Percentiles rank a stretch among this genome's conserved stretches.
phyloP scores from a whole-genome alignment of 208 protist species.

The Crithidia mellificae region DNA sequence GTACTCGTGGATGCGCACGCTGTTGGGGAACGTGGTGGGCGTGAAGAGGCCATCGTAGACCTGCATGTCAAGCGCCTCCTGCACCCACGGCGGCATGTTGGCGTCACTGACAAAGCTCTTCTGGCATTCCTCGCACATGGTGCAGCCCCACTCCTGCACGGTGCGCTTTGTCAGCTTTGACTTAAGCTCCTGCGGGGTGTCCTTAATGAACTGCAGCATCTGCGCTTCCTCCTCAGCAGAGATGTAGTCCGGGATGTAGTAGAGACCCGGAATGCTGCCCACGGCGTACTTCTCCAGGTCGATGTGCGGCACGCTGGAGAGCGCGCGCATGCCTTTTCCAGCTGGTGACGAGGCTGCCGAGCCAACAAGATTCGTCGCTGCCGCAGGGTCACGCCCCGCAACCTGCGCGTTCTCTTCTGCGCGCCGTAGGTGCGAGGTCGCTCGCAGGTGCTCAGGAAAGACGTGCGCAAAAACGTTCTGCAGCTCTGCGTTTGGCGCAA shows the following conservation, averaged over 20 bases:
- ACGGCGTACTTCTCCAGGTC: slow-evolving; percentile 69
- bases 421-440: slow-evolving; percentile 57
- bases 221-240: slow-evolving; percentile 70
- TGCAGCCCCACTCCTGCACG: slow-evolving; percentile 90
- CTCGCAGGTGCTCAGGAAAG: slow-evolving; percentile 63
- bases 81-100: slow-evolving; percentile 88
- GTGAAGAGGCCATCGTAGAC: slow-evolving; percentile 87
- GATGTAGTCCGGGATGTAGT: slow-evolving; percentile 92
- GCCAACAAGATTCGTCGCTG: slow-evolving; percentile 5
- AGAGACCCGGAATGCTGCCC: slow-evolving; percentile 67
- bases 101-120: slow-evolving; percentile 86
- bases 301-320: slow-evolving; percentile 36
- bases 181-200: slow-evolving; percentile 78
- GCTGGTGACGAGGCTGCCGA: not conserved
- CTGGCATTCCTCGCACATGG: slow-evolving; percentile 84
- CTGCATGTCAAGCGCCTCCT: slow-evolving; percentile 79
- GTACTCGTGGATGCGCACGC: slow-evolving; percentile 93
- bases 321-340: not conserved
- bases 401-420: slow-evolving; percentile 14
- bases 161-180: slow-evolving; percentile 81
- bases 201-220: slow-evolving; percentile 60
- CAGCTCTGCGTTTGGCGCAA: slow-evolving; percentile 57
- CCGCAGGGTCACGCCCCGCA: too few species aligned
- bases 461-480: slow-evolving; percentile 62
- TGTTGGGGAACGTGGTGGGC: slow-evolving; percentile 88